phyloP scores from a whole-genome alignment of 2,329 filamentous ascomycete species.

The Leptoxyphium fumago region DNA sequence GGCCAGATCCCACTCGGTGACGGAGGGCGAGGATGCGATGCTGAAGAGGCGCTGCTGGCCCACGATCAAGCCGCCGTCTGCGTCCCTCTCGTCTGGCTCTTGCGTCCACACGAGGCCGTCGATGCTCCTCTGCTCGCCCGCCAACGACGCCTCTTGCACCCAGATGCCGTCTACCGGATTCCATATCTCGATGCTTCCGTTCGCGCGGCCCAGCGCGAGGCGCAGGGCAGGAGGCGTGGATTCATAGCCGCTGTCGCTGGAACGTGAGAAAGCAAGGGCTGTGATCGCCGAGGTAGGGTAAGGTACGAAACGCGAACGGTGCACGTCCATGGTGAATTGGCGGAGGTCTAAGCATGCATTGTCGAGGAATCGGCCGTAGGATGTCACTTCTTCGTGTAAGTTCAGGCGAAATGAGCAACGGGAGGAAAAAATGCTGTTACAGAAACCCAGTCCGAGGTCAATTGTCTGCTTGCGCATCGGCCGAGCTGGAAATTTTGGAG shows the following conservation, averaged over 20 bases:
- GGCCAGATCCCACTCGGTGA: slow-evolving; percentile 90
- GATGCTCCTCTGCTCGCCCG: slow-evolving; percentile 55
- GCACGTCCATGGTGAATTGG: slow-evolving; percentile 62
- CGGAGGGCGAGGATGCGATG: slow-evolving; percentile 79
- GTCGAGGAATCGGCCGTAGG: too few species aligned
- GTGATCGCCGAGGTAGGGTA: slow-evolving; percentile 89
- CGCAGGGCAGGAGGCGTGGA: slow-evolving; percentile 44
- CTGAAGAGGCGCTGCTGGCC: slow-evolving; percentile 83
- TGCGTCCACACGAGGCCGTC: slow-evolving; percentile 88
- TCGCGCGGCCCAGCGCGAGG: slow-evolving; percentile 78
- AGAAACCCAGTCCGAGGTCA: too few species aligned
- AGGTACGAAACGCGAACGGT: slow-evolving; percentile 90
- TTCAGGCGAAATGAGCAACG: too few species aligned
- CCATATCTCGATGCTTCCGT: slow-evolving; percentile 97
- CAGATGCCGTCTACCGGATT: slow-evolving; percentile 70
- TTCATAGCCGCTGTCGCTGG: slow-evolving; percentile 29
- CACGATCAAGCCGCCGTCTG: slow-evolving; percentile 44
- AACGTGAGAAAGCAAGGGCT: slow-evolving; percentile 82
- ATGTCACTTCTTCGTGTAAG: too few species aligned
- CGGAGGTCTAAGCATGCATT: too few species aligned
- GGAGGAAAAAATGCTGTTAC: too few species aligned
- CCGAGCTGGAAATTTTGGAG: not conserved
- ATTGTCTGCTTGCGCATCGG: not conserved
- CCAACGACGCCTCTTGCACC: slow-evolving; percentile 79
- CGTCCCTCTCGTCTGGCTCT: slow-evolving; percentile 58